Percentiles rank a stretch among this genome's conserved stretches.
Conservation (phyloP, 139 green algal species). For the Micromonas pusilla region DNA sequence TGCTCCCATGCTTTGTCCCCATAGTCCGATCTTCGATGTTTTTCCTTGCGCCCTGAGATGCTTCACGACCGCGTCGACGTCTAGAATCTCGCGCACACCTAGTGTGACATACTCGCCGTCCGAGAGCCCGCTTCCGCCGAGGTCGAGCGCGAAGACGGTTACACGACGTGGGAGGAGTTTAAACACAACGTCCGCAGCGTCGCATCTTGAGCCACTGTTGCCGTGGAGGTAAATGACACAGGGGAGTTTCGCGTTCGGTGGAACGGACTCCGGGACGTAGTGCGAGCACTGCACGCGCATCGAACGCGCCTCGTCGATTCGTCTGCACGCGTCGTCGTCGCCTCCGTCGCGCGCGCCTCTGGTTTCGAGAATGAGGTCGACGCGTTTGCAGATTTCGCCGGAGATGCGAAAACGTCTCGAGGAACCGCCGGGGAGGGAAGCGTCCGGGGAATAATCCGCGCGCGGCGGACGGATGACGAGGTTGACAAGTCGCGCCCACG, state of each 20-base stretch:
- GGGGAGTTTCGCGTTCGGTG: neutral
- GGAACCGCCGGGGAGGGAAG: neutral
- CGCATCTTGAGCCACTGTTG: neutral
- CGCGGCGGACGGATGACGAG: neutral
- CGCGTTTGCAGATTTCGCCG: neutral
- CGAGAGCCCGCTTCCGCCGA: conserved; percentile 68
- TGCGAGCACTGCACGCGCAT: neutral
- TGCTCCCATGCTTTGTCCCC: conserved; percentile 91
- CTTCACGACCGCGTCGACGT: conserved; percentile 49
- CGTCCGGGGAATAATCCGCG: neutral
- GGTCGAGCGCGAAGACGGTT: conserved; percentile 43
- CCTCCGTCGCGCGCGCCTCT: no score
- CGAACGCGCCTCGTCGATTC: no score
- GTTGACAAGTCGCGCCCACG: neutral
- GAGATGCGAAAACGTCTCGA: neutral
- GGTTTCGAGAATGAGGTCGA: no score
- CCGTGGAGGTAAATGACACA: conserved; percentile 14
- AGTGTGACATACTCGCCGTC: conserved; percentile 87
- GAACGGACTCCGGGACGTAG: neutral
- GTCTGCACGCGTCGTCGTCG: no score
- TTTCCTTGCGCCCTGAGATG: conserved; percentile 46
- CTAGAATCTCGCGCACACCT: conserved; percentile 72
- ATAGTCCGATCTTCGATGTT: conserved; percentile 75
- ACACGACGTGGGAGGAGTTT: conserved; percentile 40
- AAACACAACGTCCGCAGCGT: neutral